A percentile compares a stretch with the other conserved stretches of the same genome.
These are phyloP conservation scores for Melampsora abietis-canadensis DNA, from an alignment of 1,284 basidiomycete species.

Conservation along the genomic window DNA sequence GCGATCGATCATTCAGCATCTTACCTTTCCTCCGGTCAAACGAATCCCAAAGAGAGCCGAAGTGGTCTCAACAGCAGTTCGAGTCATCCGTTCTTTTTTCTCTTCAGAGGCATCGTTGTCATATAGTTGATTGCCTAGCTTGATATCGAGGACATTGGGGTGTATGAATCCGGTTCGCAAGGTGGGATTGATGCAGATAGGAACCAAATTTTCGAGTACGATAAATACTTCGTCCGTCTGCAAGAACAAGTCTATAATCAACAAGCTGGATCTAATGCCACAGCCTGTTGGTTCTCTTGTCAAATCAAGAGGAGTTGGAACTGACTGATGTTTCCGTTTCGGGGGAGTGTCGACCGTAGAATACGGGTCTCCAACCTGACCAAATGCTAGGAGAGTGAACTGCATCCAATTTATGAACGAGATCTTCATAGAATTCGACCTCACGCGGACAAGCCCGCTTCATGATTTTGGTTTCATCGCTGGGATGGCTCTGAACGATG, in stretches of 20 bases:
- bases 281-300: not conserved
- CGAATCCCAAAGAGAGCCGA: conserved; percentile 30
- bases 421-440: conserved; percentile 18
- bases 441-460: conserved; percentile 13
- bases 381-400: not conserved
- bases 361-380: conserved; percentile 28
- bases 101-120: conserved; percentile 31
- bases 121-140: conserved; percentile 33
- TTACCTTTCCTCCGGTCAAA: conserved; percentile 33
- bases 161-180: conserved; percentile 8
- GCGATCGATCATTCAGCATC: not conserved
- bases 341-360: conserved; percentile 4
- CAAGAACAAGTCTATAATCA: not conserved
- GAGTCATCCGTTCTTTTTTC: conserved; percentile 22
- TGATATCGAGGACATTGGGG: conserved; percentile 40
- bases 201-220: conserved; percentile 29
- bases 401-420: conserved; percentile 19
- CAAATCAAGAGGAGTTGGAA: not conserved
- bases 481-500: conserved; percentile 4
- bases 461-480: conserved; percentile 16
- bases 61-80: conserved; percentile 22
- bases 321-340: not conserved
- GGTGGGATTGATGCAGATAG: not conserved
- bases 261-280: not conserved
- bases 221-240: conserved; percentile 7